These are phyloP conservation scores for Wickerhamiella vanderwaltii DNA, from an alignment of 805 yeast genomes.

Conservation along the genomic window DNA sequence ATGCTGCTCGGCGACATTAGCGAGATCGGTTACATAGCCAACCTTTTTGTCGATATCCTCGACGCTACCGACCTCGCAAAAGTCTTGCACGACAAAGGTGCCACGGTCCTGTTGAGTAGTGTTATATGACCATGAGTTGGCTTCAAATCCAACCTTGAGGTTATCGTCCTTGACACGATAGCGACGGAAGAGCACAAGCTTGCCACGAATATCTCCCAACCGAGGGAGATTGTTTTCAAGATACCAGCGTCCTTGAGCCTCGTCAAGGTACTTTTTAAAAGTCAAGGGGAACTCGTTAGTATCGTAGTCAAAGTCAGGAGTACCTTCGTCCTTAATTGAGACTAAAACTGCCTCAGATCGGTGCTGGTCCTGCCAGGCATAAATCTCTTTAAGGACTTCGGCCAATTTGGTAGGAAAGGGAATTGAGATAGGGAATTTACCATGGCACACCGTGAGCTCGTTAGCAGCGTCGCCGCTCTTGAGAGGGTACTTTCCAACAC, in stretches of 20 bases:
- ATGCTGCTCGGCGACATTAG: conserved; percentile 41
- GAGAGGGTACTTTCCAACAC: conserved; percentile 28
- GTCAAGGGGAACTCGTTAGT: conserved; percentile 54
- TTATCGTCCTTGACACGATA: conserved; percentile 46
- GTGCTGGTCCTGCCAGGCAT: conserved; percentile 41
- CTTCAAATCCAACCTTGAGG: conserved; percentile 49
- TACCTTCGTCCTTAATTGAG: conserved; percentile 64
- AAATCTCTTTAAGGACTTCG: conserved; percentile 45
- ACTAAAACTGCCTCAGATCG: conserved; percentile 50
- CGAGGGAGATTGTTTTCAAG: conserved; percentile 44
- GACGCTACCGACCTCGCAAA: conserved; percentile 45
- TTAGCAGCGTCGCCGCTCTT: conserved; percentile 22
- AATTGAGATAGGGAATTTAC: conserved; percentile 60
- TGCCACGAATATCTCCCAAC: conserved; percentile 54
- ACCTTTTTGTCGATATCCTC: conserved; percentile 47
- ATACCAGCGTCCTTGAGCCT: conserved; percentile 46
- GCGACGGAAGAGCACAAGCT: conserved; percentile 52
- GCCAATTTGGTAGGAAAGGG: conserved; percentile 43
- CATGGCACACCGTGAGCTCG: conserved; percentile 58
- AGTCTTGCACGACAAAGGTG: conserved; percentile 55
- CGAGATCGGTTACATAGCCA: conserved; percentile 42
- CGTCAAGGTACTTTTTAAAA: conserved; percentile 41
- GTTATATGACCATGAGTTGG: conserved; percentile 54
- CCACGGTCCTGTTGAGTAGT: conserved; percentile 56
- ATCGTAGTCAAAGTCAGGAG: conserved; percentile 48